Conservation (phyloP, 306 rosid genomes). For the Fragaria ananassa region DNA sequence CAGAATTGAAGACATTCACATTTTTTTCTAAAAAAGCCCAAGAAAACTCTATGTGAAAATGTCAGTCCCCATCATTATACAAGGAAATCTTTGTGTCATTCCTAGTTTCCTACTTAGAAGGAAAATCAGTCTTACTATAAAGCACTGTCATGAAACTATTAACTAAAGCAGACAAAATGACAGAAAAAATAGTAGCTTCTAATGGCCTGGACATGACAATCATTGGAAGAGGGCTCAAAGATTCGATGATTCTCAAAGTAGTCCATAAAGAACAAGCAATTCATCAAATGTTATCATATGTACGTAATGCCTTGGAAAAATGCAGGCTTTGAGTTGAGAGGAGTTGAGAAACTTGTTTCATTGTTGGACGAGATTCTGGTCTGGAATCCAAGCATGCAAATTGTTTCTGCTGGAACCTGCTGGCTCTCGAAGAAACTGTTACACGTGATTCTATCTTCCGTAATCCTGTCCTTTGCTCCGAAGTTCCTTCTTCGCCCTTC, state of each 20-base stretch:
- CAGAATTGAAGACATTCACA: not conserved
- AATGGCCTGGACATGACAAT: not conserved
- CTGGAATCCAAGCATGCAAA: not conserved
- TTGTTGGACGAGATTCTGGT: constrained; percentile 8
- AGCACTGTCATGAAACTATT: not conserved
- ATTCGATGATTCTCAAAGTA: no score
- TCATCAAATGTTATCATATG: not conserved
- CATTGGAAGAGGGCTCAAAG: not conserved
- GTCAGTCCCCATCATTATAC: not conserved
- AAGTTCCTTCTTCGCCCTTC: no score
- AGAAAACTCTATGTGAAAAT: not conserved
- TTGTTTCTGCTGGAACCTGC: no score
- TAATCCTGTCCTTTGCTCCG: no score
- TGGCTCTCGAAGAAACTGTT: no score
- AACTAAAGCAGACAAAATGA: not conserved
- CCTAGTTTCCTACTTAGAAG: not conserved
- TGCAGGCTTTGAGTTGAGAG: not conserved
- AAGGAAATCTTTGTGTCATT: not conserved
- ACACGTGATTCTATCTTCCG: no score
- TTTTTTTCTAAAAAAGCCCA: not conserved
- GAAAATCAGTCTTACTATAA: not conserved
- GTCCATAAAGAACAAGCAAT: not conserved
- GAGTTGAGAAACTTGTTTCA: constrained; percentile 12
- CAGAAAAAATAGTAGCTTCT: not conserved
- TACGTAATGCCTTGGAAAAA: not conserved